Conservation (phyloP, 805 yeast species). For the Hanseniaspora taiwanica region DNA sequence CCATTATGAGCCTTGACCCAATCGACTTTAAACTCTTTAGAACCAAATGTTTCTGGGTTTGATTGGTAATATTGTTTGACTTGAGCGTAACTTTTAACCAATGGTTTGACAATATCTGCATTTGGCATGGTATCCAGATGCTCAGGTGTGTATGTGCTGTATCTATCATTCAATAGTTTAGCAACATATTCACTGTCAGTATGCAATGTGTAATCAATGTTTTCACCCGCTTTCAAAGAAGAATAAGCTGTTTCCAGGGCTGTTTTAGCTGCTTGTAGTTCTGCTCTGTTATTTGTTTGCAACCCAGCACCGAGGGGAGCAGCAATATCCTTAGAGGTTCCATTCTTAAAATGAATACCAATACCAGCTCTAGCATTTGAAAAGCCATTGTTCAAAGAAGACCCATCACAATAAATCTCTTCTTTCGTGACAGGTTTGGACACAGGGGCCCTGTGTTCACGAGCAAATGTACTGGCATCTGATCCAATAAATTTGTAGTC, state of each 20-base stretch:
- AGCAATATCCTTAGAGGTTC: slow-evolving; percentile 34
- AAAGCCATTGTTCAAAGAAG: slow-evolving; percentile 50
- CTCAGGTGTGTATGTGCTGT: slow-evolving; percentile 41
- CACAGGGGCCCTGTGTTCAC: slow-evolving; percentile 6
- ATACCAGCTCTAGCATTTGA: slow-evolving; percentile 40
- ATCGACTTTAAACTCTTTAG: slow-evolving; percentile 29
- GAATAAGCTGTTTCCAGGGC: slow-evolving; percentile 37
- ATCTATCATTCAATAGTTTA: slow-evolving; percentile 37
- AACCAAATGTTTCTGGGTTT: slow-evolving; percentile 11
- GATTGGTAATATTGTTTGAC: slow-evolving; percentile 27
- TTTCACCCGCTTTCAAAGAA: slow-evolving; percentile 9
- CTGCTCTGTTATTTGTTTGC: slow-evolving; percentile 77
- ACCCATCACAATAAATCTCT: slow-evolving; percentile 65
- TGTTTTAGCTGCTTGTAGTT: slow-evolving; percentile 48
- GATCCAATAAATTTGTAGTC: slow-evolving; percentile 16
- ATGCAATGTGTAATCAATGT: slow-evolving; percentile 30
- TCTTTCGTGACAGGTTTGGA: slow-evolving; percentile 1
- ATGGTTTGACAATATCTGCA: slow-evolving; percentile 20
- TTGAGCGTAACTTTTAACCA: slow-evolving; percentile 29
- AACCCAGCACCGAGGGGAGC: slow-evolving; percentile 33
- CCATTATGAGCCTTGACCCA: slow-evolving; percentile 72
- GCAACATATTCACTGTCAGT: slow-evolving; percentile 62
- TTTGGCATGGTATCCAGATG: slow-evolving; percentile 16
- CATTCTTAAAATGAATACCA: slow-evolving; percentile 63
- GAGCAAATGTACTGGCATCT: slow-evolving; percentile 8